Evolutionary conservation across 805 yeast genomes (phyloP).

Genomic region (Citeromyces matritensis): DNA sequence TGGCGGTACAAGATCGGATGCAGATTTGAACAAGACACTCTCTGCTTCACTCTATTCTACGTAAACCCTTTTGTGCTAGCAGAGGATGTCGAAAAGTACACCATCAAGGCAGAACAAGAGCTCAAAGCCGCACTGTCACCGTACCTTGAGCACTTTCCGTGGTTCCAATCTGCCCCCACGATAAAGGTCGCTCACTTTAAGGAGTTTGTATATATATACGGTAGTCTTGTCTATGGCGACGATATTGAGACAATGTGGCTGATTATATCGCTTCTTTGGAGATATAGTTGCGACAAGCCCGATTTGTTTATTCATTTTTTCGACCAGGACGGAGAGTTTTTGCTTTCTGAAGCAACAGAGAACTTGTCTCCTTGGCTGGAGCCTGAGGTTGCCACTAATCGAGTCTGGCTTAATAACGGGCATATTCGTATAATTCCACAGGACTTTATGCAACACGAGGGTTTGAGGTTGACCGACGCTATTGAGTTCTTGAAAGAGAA

Average conservation of each 20-base stretch:
- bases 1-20: no score
- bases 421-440: conserved; percentile 22
- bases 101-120: conserved; percentile 7
- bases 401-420: conserved; percentile 36
- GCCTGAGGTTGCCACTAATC: conserved; percentile 28
- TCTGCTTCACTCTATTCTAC: conserved; percentile 9
- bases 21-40: conserved; percentile 1
- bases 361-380: conserved; percentile 29
- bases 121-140: conserved; percentile 12
- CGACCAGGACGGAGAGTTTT: conserved; percentile 43
- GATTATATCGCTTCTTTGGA: conserved; percentile 20
- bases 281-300: conserved; percentile 12
- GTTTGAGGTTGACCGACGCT: conserved; percentile 21
- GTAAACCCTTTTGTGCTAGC: conserved; percentile 13
- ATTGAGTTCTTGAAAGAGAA: conserved; percentile 21
- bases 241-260: conserved; percentile 28
- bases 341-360: conserved; percentile 34
- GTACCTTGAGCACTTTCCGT: conserved; percentile 24
- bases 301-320: conserved; percentile 26
- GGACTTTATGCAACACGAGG: conserved; percentile 15
- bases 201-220: conserved; percentile 16
- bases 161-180: conserved; percentile 19
- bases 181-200: conserved; percentile 8
- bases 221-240: conserved; percentile 27
- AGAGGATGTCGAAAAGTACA: conserved; percentile 6